phyloP scores from a whole-genome alignment of 768 basidiomycete genomes.

The Pisolithus orientalis region DNA sequence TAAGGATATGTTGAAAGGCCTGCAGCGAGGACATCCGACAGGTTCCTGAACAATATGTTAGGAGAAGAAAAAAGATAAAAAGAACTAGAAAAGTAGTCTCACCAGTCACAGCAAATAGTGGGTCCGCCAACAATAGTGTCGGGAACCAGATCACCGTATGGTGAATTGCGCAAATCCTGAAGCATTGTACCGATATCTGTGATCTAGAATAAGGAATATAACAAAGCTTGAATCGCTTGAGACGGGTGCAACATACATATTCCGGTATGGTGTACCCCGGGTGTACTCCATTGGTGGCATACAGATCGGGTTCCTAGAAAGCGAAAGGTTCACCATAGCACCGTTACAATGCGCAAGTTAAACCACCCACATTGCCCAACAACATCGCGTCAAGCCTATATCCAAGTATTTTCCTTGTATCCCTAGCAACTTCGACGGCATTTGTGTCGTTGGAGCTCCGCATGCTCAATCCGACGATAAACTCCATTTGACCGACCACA shows the following conservation, averaged over 20 bases:
- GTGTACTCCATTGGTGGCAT: constrained; percentile 26
- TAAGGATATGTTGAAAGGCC: constrained; percentile 25
- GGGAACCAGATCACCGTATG: constrained; percentile 8
- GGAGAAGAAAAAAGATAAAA: background rate
- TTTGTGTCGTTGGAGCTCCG: constrained; percentile 19
- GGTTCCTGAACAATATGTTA: constrained; percentile 13
- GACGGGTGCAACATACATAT: constrained; percentile 18
- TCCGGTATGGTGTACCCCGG: constrained; percentile 22
- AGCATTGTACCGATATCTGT: constrained; percentile 23
- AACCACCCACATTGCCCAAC: constrained; percentile 26
- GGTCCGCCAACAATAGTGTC: constrained; percentile 24
- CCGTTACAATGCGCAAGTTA: background rate
- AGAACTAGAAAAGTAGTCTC: background rate
- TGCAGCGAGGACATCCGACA: constrained; percentile 26
- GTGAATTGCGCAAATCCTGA: constrained; percentile 19
- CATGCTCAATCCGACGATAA: constrained; percentile 31
- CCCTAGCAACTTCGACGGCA: constrained; percentile 19
- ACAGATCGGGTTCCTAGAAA: constrained; percentile 30
- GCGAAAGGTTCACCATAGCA: background rate
- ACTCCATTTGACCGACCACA: constrained; percentile 30
- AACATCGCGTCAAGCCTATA: constrained; percentile 28
- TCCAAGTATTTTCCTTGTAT: constrained; percentile 23
- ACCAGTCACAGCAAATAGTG: constrained; percentile 29
- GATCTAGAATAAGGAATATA: constrained; percentile 13
- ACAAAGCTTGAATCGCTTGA: background rate